These are phyloP conservation scores for Bremia lactucae DNA, from an alignment of 352 stramenopile genomes.

Conservation along the genomic window DNA sequence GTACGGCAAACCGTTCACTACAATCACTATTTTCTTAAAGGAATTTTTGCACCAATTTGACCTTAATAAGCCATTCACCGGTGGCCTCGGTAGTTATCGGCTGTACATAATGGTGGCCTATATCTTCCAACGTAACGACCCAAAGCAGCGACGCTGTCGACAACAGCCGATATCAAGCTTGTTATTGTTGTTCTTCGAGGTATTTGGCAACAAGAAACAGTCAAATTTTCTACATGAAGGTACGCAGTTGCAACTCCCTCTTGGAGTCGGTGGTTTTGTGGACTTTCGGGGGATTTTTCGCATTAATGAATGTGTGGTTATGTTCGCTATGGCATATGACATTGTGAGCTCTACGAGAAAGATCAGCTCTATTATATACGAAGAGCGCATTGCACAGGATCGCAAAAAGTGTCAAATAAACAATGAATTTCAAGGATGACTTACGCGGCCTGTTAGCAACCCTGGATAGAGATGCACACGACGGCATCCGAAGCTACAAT, in stretches of 20 bases:
- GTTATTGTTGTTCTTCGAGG: conserved; percentile 47
- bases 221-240: conserved; percentile 35
- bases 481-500: conserved; percentile 1
- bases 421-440: conserved; percentile 1
- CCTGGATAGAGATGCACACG: neutral
- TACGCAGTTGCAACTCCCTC: conserved; percentile 39
- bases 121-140: conserved; percentile 27
- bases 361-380: conserved; percentile 53
- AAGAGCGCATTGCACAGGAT: conserved; percentile 34
- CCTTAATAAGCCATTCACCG: conserved; percentile 71
- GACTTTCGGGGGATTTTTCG: conserved; percentile 60
- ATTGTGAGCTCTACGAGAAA: conserved; percentile 36
- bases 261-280: conserved; percentile 25
- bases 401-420: conserved; percentile 24
- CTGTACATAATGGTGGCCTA: conserved; percentile 76
- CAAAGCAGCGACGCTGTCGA: neutral
- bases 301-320: conserved; percentile 50
- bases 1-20: conserved; percentile 36
- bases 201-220: conserved; percentile 54
- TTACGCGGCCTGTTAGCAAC: too few species aligned
- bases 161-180: conserved; percentile 19
- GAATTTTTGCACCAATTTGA: conserved; percentile 72
- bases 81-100: conserved; percentile 63
- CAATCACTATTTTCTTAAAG: conserved; percentile 58
- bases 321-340: conserved; percentile 57